Percentiles rank a stretch among this genome's conserved stretches.
These are phyloP conservation scores for Boletus patriciae DNA, from an alignment of 768 basidiomycete genomes.

Conservation along the genomic window DNA sequence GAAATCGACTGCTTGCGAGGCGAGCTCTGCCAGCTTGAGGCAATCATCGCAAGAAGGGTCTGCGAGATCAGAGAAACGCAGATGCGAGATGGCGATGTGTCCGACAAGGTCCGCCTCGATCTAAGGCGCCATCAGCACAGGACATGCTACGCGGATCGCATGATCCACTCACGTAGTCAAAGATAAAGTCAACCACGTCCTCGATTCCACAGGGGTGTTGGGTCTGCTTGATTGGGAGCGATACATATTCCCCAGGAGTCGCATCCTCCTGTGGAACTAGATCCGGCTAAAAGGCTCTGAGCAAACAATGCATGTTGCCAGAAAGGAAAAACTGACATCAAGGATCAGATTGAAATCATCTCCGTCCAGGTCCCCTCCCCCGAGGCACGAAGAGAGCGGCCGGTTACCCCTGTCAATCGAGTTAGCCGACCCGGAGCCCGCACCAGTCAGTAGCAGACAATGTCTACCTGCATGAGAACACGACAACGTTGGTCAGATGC, in stretches of 20 bases:
- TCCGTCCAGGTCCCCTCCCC: slow-evolving; percentile 56
- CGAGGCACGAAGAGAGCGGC: slow-evolving; percentile 47
- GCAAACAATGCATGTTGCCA: slow-evolving; percentile 7
- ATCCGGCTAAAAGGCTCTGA: slow-evolving; percentile 24
- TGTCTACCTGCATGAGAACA: slow-evolving; percentile 48
- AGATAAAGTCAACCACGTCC: slow-evolving; percentile 50
- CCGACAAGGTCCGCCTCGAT: slow-evolving; percentile 42
- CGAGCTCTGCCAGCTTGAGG: slow-evolving; percentile 42
- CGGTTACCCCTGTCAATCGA: slow-evolving; percentile 38
- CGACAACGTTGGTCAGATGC: slow-evolving; percentile 47
- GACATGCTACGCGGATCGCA: background rate
- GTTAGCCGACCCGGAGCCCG: slow-evolving; percentile 6
- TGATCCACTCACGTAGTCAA: slow-evolving; percentile 42
- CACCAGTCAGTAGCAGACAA: background rate
- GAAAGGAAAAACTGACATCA: slow-evolving; percentile 33
- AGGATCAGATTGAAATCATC: slow-evolving; percentile 52
- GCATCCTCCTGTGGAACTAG: slow-evolving; percentile 27
- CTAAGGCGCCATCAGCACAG: slow-evolving; percentile 14
- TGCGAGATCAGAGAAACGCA: slow-evolving; percentile 44
- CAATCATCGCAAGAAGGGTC: slow-evolving; percentile 39
- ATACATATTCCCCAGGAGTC: slow-evolving; percentile 41
- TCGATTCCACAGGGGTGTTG: slow-evolving; percentile 34
- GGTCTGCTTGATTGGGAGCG: slow-evolving; percentile 37
- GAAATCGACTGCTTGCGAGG: slow-evolving; percentile 51
- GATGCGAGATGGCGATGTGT: slow-evolving; percentile 42